Base-by-base conservation (phyloP, 2,329 filamentous ascomycete species). In the Pseudocercospora cruenta region DNA sequence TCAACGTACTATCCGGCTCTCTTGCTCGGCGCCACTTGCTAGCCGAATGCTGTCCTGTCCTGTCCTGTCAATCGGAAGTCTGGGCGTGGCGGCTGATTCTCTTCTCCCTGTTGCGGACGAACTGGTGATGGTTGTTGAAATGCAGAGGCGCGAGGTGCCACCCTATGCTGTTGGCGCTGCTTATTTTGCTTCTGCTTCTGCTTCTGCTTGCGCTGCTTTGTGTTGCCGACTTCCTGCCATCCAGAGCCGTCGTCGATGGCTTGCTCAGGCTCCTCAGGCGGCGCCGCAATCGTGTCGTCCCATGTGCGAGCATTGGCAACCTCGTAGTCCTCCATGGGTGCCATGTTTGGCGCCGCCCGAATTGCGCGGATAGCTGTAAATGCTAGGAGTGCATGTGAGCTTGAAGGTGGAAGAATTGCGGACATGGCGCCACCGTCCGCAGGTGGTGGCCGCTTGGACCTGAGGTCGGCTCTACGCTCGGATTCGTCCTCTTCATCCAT, bases 241-340 rank as follows among this genome's bases (percentile, higher is more conserved):
- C 51, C 61, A 21, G 39, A 5, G 6, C 22, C 39, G n/a, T 31
- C 16, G 24, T 31, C 53, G 6, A 16, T n/a, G n/a, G n/a, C n/a
- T n/a, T n/a, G 43, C 5, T 31, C 16, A 1, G 19, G 62, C 4
- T 28, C 16, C 4, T 54, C 49, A 2, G 36, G 63, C 21, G 33
- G 26, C 36, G 55, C 9, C 14, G 58, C 16, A 14, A 28, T 33
- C 19, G 54, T 59, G 26, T 63, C 60, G 33, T 70, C 67, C 71
- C 71, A 73, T 14, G 62, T 60, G 22, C 61, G 66, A 33, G 70
- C 68, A 33, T 73, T 72, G 4, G 60, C 31, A 16, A 43, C 24
- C 53, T 73, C 71, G 59, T 71, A 71, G 47, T 72, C 67, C 24
- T 64, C 59, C 21, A 47, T 54, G 21, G 33, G 36, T 5, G 39